A percentile compares a stretch with the other conserved stretches of the same genome.
Conservation (phyloP, 2,329 filamentous ascomycete species). For the Acrocalymma vagum region DNA sequence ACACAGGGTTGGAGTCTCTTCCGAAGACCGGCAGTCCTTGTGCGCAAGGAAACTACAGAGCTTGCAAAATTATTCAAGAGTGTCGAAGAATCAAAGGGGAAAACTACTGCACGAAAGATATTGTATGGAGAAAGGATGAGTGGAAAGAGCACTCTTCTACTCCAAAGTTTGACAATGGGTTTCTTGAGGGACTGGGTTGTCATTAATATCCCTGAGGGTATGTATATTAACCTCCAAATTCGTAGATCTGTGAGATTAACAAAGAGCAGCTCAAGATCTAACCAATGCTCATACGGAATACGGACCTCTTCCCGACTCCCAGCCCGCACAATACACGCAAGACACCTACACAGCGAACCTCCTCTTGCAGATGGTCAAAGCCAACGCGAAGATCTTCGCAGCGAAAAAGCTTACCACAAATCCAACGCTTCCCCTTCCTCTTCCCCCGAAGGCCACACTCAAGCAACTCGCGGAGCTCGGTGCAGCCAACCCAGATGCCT, state of each 20-base stretch:
- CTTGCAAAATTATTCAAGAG: constrained; percentile 61
- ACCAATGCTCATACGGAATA: constrained; percentile 85
- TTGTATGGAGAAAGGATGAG: constrained; percentile 76
- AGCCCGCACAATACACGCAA: constrained; percentile 73
- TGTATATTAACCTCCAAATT: too few species aligned
- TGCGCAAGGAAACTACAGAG: constrained; percentile 80
- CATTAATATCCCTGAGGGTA: constrained; percentile 88
- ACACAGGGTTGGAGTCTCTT: constrained; percentile 91
- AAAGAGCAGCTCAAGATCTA: constrained; percentile 86
- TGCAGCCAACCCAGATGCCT: constrained; percentile 76
- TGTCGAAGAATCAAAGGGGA: constrained; percentile 64
- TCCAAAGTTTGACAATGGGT: constrained; percentile 84
- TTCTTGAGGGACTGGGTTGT: constrained; percentile 89
- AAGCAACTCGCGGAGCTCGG: constrained; percentile 73
- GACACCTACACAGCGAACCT: constrained; percentile 78
- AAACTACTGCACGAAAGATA: constrained; percentile 69
- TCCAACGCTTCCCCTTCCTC: constrained; percentile 67
- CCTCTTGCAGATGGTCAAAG: constrained; percentile 74
- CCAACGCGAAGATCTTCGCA: constrained; percentile 73
- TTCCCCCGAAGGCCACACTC: constrained; percentile 69
- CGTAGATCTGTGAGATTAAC: too few species aligned
- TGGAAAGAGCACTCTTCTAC: constrained; percentile 86
- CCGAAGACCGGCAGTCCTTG: constrained; percentile 78
- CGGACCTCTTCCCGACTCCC: constrained; percentile 67
- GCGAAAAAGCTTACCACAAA: constrained; percentile 59